These are phyloP conservation scores for Suillus variegatus DNA, from an alignment of 768 basidiomycete genomes.

Conservation along the genomic window DNA sequence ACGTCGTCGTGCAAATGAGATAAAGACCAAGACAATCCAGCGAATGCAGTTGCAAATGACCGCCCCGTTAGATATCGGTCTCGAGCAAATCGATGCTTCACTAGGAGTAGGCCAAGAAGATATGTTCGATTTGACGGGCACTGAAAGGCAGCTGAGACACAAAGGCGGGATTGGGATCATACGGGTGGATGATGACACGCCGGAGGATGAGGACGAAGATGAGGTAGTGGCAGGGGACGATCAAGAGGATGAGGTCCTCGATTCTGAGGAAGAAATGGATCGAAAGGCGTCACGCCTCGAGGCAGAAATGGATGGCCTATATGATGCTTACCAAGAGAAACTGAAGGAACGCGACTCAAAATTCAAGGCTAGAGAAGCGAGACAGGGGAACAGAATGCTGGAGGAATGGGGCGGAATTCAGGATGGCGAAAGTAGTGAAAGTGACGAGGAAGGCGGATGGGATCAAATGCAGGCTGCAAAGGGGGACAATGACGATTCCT, in stretches of 20 bases:
- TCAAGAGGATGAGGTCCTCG: slow-evolving; percentile 47
- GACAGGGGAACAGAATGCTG: slow-evolving; percentile 68
- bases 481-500: slow-evolving; percentile 47
- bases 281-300: slow-evolving; percentile 66
- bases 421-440: slow-evolving; percentile 39
- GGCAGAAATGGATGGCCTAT: slow-evolving; percentile 84
- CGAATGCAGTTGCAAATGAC: slow-evolving; percentile 98
- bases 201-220: slow-evolving; percentile 44
- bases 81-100: slow-evolving; percentile 78
- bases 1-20: slow-evolving; percentile 83
- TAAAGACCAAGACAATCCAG: slow-evolving; percentile 83
- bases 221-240: slow-evolving; percentile 26
- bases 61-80: slow-evolving; percentile 93
- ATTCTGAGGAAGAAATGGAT: slow-evolving; percentile 72
- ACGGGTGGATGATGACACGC: slow-evolving; percentile 44
- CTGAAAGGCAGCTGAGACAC: slow-evolving; percentile 48
- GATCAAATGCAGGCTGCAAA: slow-evolving; percentile 63
- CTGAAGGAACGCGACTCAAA: slow-evolving; percentile 85
- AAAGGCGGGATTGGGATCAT: slow-evolving; percentile 41
- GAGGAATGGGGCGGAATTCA: slow-evolving; percentile 85
- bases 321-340: slow-evolving; percentile 82
- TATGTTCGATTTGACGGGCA: slow-evolving; percentile 79
- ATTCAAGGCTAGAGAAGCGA: slow-evolving; percentile 78
- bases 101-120: slow-evolving; percentile 80
- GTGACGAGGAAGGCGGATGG: slow-evolving; percentile 65